Base-by-base conservation (phyloP, 306 rosid genomes). In the Corylus heterophylla region DNA sequence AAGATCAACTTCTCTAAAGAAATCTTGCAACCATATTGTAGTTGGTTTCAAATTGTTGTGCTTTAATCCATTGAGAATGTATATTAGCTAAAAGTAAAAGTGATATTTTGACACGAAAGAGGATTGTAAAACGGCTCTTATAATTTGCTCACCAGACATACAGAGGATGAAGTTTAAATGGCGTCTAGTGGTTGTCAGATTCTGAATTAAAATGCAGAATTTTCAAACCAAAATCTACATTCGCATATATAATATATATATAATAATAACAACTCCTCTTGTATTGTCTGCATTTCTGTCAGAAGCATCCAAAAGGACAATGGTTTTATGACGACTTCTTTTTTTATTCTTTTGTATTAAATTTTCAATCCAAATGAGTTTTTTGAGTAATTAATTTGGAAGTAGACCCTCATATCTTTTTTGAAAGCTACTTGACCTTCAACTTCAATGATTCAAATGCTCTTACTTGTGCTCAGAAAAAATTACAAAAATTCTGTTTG, bases 341-440 rank as follows among this genome's bases (percentile, higher is more conserved):
- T 54, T 52, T n/a, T 18, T 17, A 17, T n/a, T 9, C 25, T 1
- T 22, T 22, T 9, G 45, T 16, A 35, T 61, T 44, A 44, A 44
- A 22, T 25, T 59, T 9, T 49, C 54, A 0, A 14, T 63, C 59
- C 67, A 72, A 61, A 54, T 54, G 25, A 18, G 25, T 39, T 54
- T 54, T 61, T 63, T 63, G 18, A 31, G 69, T 31, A 35, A 14
- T 20, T 63, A 63, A 35, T 64, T 64, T 17, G 69, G 5, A n/a
- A 5, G 13, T 42, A 42, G 45, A 42, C 8, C 45, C 45, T 8
- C 7, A 44, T 25, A 45, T 78, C 35, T 22, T 1, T 2, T 31
- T 3, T 16, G 76, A 78, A 69, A 78, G 81, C 76, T 69, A 78
- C 81, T 18, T 31, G 14, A 1, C 45, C 56, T 17, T 13, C 16